A percentile compares a stretch with the other conserved stretches of the same genome.
phyloP scores from a whole-genome alignment of 2,329 filamentous ascomycete species.

The Fusarium sp. region DNA sequence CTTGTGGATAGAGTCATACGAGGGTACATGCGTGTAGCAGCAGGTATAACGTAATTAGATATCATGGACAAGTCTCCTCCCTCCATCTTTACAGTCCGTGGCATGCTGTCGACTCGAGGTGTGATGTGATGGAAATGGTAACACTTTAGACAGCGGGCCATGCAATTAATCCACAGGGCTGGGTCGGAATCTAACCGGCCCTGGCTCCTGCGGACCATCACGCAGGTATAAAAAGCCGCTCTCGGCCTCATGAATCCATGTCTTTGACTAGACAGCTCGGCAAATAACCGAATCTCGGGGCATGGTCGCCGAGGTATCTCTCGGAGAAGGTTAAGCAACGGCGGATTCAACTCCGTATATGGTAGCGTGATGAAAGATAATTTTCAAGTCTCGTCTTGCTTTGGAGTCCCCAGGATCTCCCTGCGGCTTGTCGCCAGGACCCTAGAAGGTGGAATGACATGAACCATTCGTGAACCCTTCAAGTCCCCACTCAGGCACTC shows the following conservation, averaged over 20 bases:
- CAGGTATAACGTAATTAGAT: background rate
- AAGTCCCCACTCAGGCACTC: background rate
- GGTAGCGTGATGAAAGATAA: background rate
- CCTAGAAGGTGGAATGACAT: background rate
- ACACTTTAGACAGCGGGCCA: background rate
- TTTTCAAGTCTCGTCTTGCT: background rate
- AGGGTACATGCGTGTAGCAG: background rate
- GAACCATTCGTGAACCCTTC: background rate
- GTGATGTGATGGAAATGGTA: background rate
- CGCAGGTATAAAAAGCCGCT: slow-evolving; percentile 11
- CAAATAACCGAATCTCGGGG: slow-evolving; percentile 12
- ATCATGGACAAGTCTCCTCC: background rate
- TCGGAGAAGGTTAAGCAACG: background rate
- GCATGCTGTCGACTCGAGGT: background rate
- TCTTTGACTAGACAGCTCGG: background rate
- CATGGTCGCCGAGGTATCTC: background rate
- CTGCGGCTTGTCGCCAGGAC: background rate
- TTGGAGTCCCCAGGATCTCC: background rate
- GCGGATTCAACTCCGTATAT: background rate
- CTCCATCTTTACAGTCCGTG: background rate
- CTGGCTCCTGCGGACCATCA: background rate
- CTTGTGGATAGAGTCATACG: background rate
- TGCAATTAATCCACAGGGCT: background rate
- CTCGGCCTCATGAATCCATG: slow-evolving; percentile 6
- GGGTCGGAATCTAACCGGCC: background rate